These are phyloP conservation scores for Kwoniella europaea DNA, from an alignment of 768 basidiomycete species.

Conservation along the genomic window DNA sequence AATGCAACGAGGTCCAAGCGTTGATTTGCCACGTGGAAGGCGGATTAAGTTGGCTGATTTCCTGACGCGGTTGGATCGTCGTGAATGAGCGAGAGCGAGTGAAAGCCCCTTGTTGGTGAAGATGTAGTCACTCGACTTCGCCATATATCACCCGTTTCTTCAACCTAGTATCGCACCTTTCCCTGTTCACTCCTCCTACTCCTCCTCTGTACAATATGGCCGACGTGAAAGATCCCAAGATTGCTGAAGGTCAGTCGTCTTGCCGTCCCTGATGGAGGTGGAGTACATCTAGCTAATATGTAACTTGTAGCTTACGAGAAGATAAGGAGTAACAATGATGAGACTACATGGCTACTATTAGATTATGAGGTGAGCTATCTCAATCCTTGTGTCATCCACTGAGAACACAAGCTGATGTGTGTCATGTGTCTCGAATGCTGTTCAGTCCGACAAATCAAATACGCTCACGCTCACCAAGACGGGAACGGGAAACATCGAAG, in stretches of 20 bases:
- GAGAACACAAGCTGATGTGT: not conserved
- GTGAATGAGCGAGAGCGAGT: not conserved
- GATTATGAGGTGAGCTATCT: conserved; percentile 74
- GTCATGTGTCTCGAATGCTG: too few species aligned
- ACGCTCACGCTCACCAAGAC: conserved; percentile 76
- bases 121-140: not conserved
- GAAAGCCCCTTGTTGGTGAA: not conserved
- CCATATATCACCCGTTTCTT: not conserved
- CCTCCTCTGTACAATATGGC: conserved; percentile 62
- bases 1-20: not conserved
- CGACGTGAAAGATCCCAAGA: conserved; percentile 74
- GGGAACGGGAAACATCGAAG: conserved; percentile 77
- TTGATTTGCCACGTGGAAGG: conserved; percentile 10
- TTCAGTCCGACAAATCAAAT: conserved; percentile 62
- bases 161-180: not conserved
- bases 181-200: not conserved
- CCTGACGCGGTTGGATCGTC: conserved; percentile 16
- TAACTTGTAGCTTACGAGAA: conserved; percentile 74
- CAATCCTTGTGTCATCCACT: not conserved
- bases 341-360: conserved; percentile 86
- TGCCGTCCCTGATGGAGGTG: not conserved
- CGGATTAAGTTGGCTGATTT: not conserved
- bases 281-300: conserved; percentile 7
- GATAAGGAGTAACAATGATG: conserved; percentile 80
- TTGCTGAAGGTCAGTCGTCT: conserved; percentile 68